These are phyloP conservation scores for Aspergillus bertholletiae DNA, from an alignment of 495 filamentous ascomycete genomes.

Conservation along the genomic window DNA sequence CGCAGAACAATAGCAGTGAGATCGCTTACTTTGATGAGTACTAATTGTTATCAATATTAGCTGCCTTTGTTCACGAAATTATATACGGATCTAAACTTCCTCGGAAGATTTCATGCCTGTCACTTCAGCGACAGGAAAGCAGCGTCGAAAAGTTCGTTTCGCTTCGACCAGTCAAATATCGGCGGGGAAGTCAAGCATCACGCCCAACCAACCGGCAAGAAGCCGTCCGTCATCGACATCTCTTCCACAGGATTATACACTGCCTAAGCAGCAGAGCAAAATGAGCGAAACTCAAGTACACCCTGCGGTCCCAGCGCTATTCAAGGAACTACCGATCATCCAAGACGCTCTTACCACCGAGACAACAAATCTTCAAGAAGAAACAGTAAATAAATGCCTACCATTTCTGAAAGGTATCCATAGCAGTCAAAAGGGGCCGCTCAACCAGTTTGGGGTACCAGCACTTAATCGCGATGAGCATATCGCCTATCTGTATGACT, in stretches of 20 bases:
- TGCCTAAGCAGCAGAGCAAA: constrained; percentile 8
- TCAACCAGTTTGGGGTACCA: constrained; percentile 71
- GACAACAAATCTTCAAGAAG: constrained; percentile 62
- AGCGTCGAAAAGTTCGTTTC: constrained; percentile 42
- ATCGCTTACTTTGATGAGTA: not conserved
- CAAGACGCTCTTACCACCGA: constrained; percentile 65
- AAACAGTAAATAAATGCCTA: constrained; percentile 64
- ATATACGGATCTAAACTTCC: not conserved
- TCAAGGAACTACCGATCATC: constrained; percentile 59
- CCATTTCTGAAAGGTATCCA: constrained; percentile 56
- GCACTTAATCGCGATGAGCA: constrained; percentile 67
- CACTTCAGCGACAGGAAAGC: constrained; percentile 29
- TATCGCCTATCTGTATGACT: constrained; percentile 67
- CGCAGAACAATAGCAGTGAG: not conserved
- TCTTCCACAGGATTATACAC: constrained; percentile 14
- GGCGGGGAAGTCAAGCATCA: constrained; percentile 11
- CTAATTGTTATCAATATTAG: not conserved
- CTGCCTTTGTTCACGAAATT: not conserved
- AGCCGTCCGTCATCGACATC: constrained; percentile 1
- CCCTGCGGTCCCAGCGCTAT: constrained; percentile 59
- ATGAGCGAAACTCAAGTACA: constrained; percentile 21
- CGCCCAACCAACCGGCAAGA: constrained; percentile 1
- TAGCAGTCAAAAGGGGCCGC: constrained; percentile 36
- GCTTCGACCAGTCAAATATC: constrained; percentile 15
- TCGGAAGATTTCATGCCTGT: constrained; percentile 28